Percentiles rank a stretch among this genome's conserved stretches.
These are phyloP conservation scores for Limtongia smithiae DNA, from an alignment of 805 yeast genomes.

Conservation along the genomic window DNA sequence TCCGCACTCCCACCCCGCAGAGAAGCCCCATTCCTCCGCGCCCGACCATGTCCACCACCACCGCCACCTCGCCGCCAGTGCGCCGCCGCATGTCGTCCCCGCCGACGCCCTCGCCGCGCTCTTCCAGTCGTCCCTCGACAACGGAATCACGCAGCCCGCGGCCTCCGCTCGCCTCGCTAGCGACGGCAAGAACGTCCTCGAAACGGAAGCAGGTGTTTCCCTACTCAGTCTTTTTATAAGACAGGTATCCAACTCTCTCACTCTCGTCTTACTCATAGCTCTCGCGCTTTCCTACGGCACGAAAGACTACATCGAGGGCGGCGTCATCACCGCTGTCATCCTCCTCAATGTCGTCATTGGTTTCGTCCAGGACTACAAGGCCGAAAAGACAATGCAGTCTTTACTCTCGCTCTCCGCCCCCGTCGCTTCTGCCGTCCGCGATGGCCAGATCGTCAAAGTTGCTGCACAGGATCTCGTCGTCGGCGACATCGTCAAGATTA, in stretches of 20 bases:
- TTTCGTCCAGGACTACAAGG: constrained; percentile 64
- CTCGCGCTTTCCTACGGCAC: constrained; percentile 62
- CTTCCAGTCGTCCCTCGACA: constrained; percentile 31
- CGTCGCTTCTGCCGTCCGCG: constrained; percentile 61
- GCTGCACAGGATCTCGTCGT: constrained; percentile 66
- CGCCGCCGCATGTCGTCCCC: constrained; percentile 20
- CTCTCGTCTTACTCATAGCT: constrained; percentile 43
- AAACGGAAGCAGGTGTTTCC: constrained; percentile 56
- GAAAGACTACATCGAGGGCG: constrained; percentile 77
- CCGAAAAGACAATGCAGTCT: constrained; percentile 78
- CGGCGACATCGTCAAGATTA: constrained; percentile 62
- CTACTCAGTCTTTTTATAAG: constrained; percentile 54
- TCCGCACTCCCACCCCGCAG: background rate
- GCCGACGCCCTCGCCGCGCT: constrained; percentile 16
- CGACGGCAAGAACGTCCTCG: constrained; percentile 64
- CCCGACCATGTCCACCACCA: constrained; percentile 11
- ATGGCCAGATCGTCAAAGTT: constrained; percentile 54
- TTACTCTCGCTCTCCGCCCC: constrained; percentile 65
- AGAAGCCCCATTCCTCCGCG: background rate
- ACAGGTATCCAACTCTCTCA: constrained; percentile 76
- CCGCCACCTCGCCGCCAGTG: constrained; percentile 11
- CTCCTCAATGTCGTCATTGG: constrained; percentile 63
- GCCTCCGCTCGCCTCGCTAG: constrained; percentile 37
- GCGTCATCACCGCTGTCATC: constrained; percentile 70
- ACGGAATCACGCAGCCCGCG: constrained; percentile 46